Evolutionary conservation across 2,329 filamentous ascomycete species (phyloP), one percentile per base, ranked within the genome.

Genomic region (Lithohypha guttulata): DNA sequence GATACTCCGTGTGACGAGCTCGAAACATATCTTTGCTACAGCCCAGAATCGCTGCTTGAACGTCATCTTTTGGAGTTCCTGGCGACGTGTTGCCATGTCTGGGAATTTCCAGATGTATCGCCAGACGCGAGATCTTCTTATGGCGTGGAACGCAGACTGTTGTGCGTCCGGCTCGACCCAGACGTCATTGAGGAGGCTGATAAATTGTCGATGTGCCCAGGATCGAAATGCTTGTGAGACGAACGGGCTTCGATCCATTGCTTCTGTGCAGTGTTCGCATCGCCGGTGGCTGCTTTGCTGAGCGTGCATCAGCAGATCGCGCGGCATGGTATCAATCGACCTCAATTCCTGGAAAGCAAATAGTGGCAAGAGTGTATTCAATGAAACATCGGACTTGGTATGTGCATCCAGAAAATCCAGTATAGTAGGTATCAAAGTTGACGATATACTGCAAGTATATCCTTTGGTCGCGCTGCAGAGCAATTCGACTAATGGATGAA

Each of bases 31-130:
- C 13, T 32, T 32, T 11, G 29, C 29, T 4, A 32, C 29, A 3
- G 29, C 29, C 29, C 29, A 32, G 11, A 32, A 32, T 10, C 29
- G 29, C 17, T 32, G n/a, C 11, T 32, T 32, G 13, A 32, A 32
- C 11, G 29, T 17, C 29, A 32, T 32, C 29, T 32, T 32, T 17
- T 19, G n/a, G 5, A 32, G 29, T 11, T 17, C n/a, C 17, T 32
- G n/a, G 3, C 29, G 5, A 15, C 17, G 5, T 10, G 14, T 17
- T 11, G n/a, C 17, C 17, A 32, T 15, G 6, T 32, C n/a, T 17
- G 29, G 29, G 17, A 15, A 32, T 32, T 32, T 32, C 29, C 29
- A 32, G 5, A 19, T 10, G 29, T 32, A 32, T 15, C 29, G 29
- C 29, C 29, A 32, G 29, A 32, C 29, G 4, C 29, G 29, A 32